Base-by-base conservation (phyloP, 1,139 yeast genomes). In the Pichia norvegensis region DNA sequence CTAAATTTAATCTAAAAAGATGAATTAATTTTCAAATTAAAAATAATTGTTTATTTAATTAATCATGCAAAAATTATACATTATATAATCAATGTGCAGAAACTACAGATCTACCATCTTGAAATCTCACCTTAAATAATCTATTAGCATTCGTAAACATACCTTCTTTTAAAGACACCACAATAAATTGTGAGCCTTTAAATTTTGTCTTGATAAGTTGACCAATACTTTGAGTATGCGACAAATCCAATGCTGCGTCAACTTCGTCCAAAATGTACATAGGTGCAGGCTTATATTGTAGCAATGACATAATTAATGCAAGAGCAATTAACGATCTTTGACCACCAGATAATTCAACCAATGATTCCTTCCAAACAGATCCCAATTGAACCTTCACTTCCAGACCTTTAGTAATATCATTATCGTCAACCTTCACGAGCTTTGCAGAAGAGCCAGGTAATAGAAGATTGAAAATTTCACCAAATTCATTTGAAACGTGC, bases 211-310 rank as follows among this genome's bases (percentile, higher is more conserved):
- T 92, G 64, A 94, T 92, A 61, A 94, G 72, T 61, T 88, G 96
- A 5, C 99, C 99, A 59, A 94, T 92, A 59, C 92, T 92, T 64
- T 94, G 97, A 1, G 99, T 94, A 63, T 94, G 99, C 46, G 95
- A 86, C 53, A 90, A 74, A 70, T 94, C 99, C 53, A 94, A 74
- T 1, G 99, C 99, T 1, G 99, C 98, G 68, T 94, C 99, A 56
- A 94, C 92, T 67, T 94, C 99, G 68, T 94, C 99, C 97, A 94
- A 90, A 36, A 94, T 97, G 62, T 94, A 94, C 46, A 94, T 68
- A 9, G 99, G 98, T 0, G 98, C 94, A 1, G 99, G 99, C 62
- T 87, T 90, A 63, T 86, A 94, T 58, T 85, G 86, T 62, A 94
- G 97, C 40, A 94, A 74, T 0, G 98, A 97, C 74, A 94, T 94